These are phyloP conservation scores for Psidium guajava DNA, from an alignment of 345 rosid species.

Conservation along the genomic window DNA sequence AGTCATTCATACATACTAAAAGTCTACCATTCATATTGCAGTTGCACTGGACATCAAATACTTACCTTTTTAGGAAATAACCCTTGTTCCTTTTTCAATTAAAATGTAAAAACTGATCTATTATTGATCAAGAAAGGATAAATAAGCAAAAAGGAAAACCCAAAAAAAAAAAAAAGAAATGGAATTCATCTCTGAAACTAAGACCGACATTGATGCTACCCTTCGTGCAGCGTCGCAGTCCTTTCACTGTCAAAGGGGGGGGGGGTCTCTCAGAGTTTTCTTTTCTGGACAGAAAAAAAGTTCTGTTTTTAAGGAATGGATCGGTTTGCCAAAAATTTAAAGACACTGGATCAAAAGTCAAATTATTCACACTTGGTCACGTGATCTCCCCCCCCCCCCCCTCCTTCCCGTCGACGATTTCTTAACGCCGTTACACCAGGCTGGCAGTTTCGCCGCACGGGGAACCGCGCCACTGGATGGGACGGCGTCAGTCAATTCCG, in stretches of 20 bases:
- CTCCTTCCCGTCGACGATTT: background rate
- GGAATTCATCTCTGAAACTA: background rate
- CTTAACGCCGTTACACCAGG: background rate
- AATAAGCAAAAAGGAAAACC: background rate
- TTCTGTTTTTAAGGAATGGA: background rate
- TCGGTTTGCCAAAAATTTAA: background rate
- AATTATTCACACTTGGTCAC: background rate
- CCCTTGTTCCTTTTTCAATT: too few species aligned
- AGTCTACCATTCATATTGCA: background rate
- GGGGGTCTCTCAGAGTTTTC: background rate
- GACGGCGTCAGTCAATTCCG: background rate
- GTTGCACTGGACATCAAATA: background rate
- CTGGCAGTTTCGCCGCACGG: background rate
- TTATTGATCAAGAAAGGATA: background rate
- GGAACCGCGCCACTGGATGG: background rate
- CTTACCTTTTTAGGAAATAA: background rate
- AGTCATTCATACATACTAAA: background rate
- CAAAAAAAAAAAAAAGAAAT: background rate
- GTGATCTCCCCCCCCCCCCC: background rate
- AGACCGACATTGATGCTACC: constrained; percentile 1
- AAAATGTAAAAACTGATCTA: background rate
- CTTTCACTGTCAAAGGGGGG: background rate
- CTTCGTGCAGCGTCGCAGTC: background rate
- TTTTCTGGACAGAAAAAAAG: background rate
- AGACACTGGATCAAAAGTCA: background rate